phyloP scores from a whole-genome alignment of 2,329 filamentous ascomycete species.

The Fusarium sp. region DNA sequence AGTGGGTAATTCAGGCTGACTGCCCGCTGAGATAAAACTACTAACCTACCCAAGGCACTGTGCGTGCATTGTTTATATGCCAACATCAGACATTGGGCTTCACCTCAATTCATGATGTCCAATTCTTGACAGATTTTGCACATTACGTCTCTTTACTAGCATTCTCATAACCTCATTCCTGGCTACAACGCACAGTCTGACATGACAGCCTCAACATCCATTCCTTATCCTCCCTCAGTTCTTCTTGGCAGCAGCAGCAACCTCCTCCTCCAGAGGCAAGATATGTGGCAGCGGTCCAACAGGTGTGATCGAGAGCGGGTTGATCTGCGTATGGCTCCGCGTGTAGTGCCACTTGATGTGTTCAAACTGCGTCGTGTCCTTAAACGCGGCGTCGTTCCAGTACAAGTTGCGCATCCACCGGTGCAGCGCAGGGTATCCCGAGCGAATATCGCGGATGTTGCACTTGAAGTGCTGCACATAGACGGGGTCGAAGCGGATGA shows the following conservation, averaged over 20 bases:
- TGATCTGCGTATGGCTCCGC: constrained; percentile 72
- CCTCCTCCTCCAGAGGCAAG: constrained; percentile 80
- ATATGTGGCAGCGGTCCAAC: constrained; percentile 87
- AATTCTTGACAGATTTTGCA: too few species aligned
- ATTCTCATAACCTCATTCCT: too few species aligned
- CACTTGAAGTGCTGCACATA: constrained; percentile 92
- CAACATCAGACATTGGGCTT: background rate
- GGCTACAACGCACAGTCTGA: background rate
- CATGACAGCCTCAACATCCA: background rate
- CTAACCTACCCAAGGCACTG: background rate
- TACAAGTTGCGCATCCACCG: constrained; percentile 85
- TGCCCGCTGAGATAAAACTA: background rate
- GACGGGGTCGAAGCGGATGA: constrained; percentile 79
- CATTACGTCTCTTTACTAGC: too few species aligned
- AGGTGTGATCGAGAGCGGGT: constrained; percentile 80
- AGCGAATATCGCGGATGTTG: constrained; percentile 86
- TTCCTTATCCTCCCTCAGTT: constrained; percentile 4
- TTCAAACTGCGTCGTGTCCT: constrained; percentile 86
- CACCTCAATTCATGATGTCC: background rate
- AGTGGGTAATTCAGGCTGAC: background rate
- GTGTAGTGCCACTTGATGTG: constrained; percentile 89
- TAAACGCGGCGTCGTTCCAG: constrained; percentile 83
- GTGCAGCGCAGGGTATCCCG: constrained; percentile 84
- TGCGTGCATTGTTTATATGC: background rate
- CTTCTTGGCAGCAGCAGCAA: constrained; percentile 63